A percentile compares a stretch with the other conserved stretches of the same genome.
Conservation (phyloP, 768 basidiomycete species). For the Phanerochaete carnosa region DNA sequence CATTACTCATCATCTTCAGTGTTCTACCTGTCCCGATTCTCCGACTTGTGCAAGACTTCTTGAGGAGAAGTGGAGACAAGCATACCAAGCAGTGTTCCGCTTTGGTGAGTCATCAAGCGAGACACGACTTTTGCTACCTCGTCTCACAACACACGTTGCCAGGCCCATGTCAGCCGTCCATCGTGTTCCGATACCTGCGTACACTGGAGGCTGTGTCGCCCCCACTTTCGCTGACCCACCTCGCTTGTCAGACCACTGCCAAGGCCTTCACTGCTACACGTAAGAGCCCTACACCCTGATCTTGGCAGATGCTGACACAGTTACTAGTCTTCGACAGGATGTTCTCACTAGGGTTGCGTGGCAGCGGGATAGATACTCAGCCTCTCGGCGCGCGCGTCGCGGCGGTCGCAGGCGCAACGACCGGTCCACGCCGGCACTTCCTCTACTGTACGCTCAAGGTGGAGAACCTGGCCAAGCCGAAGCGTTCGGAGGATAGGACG, state of each 20-base stretch:
- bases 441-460: slow-evolving; percentile 75
- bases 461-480: slow-evolving; percentile 47
- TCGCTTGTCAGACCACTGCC: slow-evolving; percentile 85
- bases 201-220: slow-evolving; percentile 90
- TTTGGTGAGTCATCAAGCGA: slow-evolving; percentile 51
- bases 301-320: background rate
- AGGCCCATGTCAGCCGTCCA: slow-evolving; percentile 87
- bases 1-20: slow-evolving; percentile 41
- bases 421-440: slow-evolving; percentile 81
- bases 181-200: slow-evolving; percentile 90
- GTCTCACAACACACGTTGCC: background rate
- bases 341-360: slow-evolving; percentile 85
- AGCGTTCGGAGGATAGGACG: slow-evolving; percentile 35
- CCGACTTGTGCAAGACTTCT: slow-evolving; percentile 73
- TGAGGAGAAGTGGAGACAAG: slow-evolving; percentile 93
- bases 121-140: background rate
- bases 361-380: slow-evolving; percentile 60
- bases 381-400: slow-evolving; percentile 61
- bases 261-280: slow-evolving; percentile 86
- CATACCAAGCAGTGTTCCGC: slow-evolving; percentile 81
- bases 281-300: slow-evolving; percentile 33
- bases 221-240: slow-evolving; percentile 80
- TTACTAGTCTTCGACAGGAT: slow-evolving; percentile 78
- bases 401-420: slow-evolving; percentile 58
- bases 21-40: slow-evolving; percentile 80